Evolutionary conservation across 192 early-diverging fungal genomes (phyloP), one percentile per base, ranked within the genome.

Genomic region (Mortierella alpina): DNA sequence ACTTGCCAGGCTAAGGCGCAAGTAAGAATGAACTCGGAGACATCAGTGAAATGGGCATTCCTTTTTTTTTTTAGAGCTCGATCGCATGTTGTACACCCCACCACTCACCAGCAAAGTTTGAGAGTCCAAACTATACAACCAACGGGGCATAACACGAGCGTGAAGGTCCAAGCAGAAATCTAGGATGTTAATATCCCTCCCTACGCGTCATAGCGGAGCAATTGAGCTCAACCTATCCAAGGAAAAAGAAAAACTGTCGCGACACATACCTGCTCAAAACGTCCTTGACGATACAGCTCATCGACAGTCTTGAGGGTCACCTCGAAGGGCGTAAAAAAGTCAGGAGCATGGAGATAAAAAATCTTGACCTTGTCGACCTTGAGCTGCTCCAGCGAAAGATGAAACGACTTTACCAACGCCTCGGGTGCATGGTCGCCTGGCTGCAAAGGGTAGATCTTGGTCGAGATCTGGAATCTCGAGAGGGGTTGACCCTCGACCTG

Each of bases 301-400:
- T 91, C 75, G 7, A 91, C 86, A 31, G 89, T 85, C 39, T 64
- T 64, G 11, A 90, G 72, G 4, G 88, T 91, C 3, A 68, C 60
- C 62, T 84, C 88, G 49, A 88, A 85, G 9, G 88, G 87, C 0
- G 84, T 86, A 0, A 69, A 54, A 66, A 86, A 81, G 59, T 91
- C 90, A 2, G 90, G 90, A 5, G 88, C 88, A 72, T 91, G 90
- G 6, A 91, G 73, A 65, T 91, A 91, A 60, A 91, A 91, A 0
- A 91, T 86, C 49, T 91, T 87, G n/a, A 91, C 89, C 50, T 79
- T 80, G 5, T 81, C 42, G 7, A 64, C 67, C 5, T 85, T 72
- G 56, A 91, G 69, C 22, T 85, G 83, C 55, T 50, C 72, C 41
- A 91, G 73, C 12, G 86, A 88, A n/a, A 58, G 77, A 12, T 50